Evolutionary conservation across 2,329 filamentous ascomycete species (phyloP), one percentile per base, ranked within the genome.

Genomic region (Clonostachys sp.): DNA sequence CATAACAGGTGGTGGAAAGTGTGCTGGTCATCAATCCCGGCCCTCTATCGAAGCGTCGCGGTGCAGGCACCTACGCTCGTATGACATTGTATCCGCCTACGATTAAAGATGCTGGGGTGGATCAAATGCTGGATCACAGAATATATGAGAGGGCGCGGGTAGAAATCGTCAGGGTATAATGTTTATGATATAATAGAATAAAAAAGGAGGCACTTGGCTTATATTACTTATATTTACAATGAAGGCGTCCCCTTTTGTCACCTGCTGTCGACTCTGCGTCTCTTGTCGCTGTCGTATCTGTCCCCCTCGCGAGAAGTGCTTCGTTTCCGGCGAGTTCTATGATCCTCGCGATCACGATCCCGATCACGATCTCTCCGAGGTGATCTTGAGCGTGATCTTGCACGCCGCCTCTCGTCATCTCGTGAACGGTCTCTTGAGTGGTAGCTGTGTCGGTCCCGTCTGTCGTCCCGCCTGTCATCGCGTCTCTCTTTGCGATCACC

Each of bases 1-100:
- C 18, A 10, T 14, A 16, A 33, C 35, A 96, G 91, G 90, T 96
- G 40, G 84, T 97, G 12, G 89, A 96, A 60, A 89, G 86, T 55
- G 91, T 96, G 1, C 68, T 97, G 7, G 83, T 91, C 12, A 86
- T 99, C 59, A 99, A 99, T 63, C 92, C 94, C 0, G 92, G 94
- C 6, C 85, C 83, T 44, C 70, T 96, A 34, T 94, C 90, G 14
- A 96, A 95, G 68, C 83, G 88, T 48, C 84, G 83, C 50, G 91
- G 86, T 2, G 78, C 91, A 0, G 94, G 94, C 6, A 96, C 91
- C 1, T 97, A 87, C 64, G 89, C 90, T 1, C 83, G 86, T 45
- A 79, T 99, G 75, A 81, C 81, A 17, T 69, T 97, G 7, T 78
- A 88, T 53, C 83, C 85, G 6, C 42, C 43, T 13, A 66, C 66